A percentile compares a stretch with the other conserved stretches of the same genome.
These are phyloP conservation scores for Plantago coronopus DNA, from an alignment of 305 asterid genomes.

Conservation along the genomic window DNA sequence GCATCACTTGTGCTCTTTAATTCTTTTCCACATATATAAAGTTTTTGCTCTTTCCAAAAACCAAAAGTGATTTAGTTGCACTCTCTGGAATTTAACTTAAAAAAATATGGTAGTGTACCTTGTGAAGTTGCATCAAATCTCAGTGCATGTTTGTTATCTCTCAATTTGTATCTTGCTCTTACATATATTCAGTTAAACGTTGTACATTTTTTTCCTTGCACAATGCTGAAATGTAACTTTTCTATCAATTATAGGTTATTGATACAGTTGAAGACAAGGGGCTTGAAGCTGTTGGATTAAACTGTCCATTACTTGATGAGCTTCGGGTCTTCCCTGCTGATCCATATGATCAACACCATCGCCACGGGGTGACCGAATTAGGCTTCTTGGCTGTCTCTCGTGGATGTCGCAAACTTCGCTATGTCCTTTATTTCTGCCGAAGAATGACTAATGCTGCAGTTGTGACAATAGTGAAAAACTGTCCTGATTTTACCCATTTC, in stretches of 20 bases:
- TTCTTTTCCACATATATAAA: no score
- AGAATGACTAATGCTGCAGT: constrained; percentile 93
- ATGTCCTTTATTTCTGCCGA: constrained; percentile 81
- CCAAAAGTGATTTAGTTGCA: no score
- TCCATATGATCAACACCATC: constrained; percentile 51
- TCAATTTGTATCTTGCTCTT: background rate
- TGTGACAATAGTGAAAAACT: constrained; percentile 52
- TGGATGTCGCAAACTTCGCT: constrained; percentile 77
- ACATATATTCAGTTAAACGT: background rate
- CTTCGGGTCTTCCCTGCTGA: constrained; percentile 73
- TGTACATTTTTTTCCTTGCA: background rate
- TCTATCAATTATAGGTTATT: constrained; percentile 44
- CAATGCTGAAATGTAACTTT: background rate
- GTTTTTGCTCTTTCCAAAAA: no score
- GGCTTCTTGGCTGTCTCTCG: constrained; percentile 80
- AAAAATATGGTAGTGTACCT: background rate
- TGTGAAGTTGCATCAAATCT: background rate
- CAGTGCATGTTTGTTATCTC: background rate
- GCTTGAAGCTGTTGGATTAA: constrained; percentile 61
- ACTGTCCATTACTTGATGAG: constrained; percentile 78
- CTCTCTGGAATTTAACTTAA: background rate
- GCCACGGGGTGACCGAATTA: constrained; percentile 62
- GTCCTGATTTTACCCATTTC: constrained; percentile 81
- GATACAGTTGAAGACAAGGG: constrained; percentile 84
- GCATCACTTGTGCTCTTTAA: no score